Base-by-base conservation (phyloP, 2,329 filamentous ascomycete species). In the Penicillium decumbens region DNA sequence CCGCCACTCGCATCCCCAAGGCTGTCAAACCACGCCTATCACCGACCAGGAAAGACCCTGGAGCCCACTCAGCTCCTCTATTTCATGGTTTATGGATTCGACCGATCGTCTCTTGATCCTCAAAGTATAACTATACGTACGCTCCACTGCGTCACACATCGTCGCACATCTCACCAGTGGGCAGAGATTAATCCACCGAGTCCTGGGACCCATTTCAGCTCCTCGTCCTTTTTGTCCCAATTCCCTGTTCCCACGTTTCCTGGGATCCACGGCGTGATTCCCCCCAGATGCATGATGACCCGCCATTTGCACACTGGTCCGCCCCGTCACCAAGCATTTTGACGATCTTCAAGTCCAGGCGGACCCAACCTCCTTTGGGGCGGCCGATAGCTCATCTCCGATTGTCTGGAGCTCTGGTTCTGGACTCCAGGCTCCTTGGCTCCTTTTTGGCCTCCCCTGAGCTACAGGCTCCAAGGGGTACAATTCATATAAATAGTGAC, bases 241-340 rank as follows among this genome's bases (percentile, higher is more conserved):
- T 37, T 37, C 41, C 39, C 50, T 41, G 50, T 45, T 50, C 35
- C 33, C 33, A 37, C 33, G 33, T 37, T 37, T 18, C 33, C 33
- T 20, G 10, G 33, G 33, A 37, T 43, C 46, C 51, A 52, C 55
- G 52, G 55, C 58, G 60, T 59, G 56, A 59, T 61, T 58, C 50
- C 54, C 53, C 59, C 50, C 46, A 43, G 52, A 60, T 60, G 63
- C 60, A 64, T 58, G 43, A 41, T 55, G 60, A 59, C 59, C 57
- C 63, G 56, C 63, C 58, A 64, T 57, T 66, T 60, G 45, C 55
- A 53, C 65, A 63, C 55, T 59, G 57, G 62, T 45, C 61, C 52
- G 50, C 56, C 28, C 13, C 13, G 40, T 50, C 28, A 48, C n/a
- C 10, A 15, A 35, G 33, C 9, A 37, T 12, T 23, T 37, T 20